Evolutionary conservation across 1,284 basidiomycete species (phyloP).

Genomic region (Moesziomyces parantarcticus): DNA sequence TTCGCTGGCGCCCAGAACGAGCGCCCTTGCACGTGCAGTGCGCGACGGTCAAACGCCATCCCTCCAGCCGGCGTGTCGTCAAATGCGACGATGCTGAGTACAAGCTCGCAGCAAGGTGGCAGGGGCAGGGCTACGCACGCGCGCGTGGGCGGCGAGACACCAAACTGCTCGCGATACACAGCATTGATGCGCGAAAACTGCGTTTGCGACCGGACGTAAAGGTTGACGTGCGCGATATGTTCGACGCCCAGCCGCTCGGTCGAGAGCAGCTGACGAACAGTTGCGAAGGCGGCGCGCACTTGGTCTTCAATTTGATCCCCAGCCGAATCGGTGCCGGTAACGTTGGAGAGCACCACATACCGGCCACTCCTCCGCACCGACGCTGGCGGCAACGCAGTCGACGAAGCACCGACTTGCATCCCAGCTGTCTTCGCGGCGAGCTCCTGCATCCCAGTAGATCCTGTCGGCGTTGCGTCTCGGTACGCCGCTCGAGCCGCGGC

Average conservation of each 20-base stretch:
- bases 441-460: no score
- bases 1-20: constrained; percentile 99
- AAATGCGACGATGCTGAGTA: constrained; percentile 26
- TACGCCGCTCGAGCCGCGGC: constrained; percentile 9
- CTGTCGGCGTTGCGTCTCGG: not conserved
- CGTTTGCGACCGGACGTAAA: constrained; percentile 75
- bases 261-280: constrained; percentile 10
- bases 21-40: constrained; percentile 90
- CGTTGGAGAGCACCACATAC: constrained; percentile 31
- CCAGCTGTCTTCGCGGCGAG: not conserved
- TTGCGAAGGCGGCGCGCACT: constrained; percentile 19
- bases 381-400: constrained; percentile 2
- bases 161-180: constrained; percentile 84
- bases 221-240: constrained; percentile 81
- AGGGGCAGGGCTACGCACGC: constrained; percentile 82
- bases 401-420: not conserved
- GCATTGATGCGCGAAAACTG: constrained; percentile 60
- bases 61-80: constrained; percentile 1
- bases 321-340: constrained; percentile 7
- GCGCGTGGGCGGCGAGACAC: constrained; percentile 88
- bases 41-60: constrained; percentile 39
- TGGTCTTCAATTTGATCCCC: constrained; percentile 28
- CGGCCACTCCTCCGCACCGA: constrained; percentile 22
- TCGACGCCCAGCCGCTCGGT: constrained; percentile 58
- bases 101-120: constrained; percentile 14